Base-by-base conservation (phyloP, 2,329 filamentous ascomycete genomes). In the Talaromyces albobiverticillius region DNA sequence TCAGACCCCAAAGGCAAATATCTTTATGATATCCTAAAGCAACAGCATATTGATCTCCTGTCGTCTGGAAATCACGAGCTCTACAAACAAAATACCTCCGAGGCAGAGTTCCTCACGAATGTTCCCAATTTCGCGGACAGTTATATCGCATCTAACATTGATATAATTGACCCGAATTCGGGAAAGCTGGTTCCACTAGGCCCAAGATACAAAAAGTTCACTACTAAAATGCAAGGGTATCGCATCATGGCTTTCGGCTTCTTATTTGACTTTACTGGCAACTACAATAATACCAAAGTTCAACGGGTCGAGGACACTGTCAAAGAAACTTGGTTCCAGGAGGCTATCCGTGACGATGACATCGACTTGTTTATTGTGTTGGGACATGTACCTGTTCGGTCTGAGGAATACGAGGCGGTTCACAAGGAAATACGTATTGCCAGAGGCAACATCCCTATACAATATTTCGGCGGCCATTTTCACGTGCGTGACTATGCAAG, bases 61-160 rank as follows among this genome's bases (percentile, higher is more conserved):
- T 93, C 86, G 62, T 87, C 87, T 1, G 94, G 94, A 47, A 99
- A 99, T 65, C 94, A 99, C 74, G 94, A 99, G 75, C 82, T 99
- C 11, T 99, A 99, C 77, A 84, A 90, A 62, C 76, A 81, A 53
- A 86, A 86, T 58, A 89, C 91, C 0, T 88, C 90, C 18, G 82
- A 88, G 50, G 82, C 85, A 57, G 94, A 97, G 68, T 89, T 88
- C 67, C 78, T 84, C 53, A 82, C 83, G 51, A 96, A 90, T 0
- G 88, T 96, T 1, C 90, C 90, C 2, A 88, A 90, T 66, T 97
- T 90, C 73, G 82, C 82, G 53, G 82, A 85, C 34, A 86, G 82
- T 56, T 97, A 97, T 62, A 76, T 97, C 18, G 89, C 93, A 10
- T 96, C 92, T 1, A 99, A 99, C 62, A 80, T 99, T 29, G 92